phyloP scores from a whole-genome alignment of 148 eudicot genomes.

The Bassia scoparia region DNA sequence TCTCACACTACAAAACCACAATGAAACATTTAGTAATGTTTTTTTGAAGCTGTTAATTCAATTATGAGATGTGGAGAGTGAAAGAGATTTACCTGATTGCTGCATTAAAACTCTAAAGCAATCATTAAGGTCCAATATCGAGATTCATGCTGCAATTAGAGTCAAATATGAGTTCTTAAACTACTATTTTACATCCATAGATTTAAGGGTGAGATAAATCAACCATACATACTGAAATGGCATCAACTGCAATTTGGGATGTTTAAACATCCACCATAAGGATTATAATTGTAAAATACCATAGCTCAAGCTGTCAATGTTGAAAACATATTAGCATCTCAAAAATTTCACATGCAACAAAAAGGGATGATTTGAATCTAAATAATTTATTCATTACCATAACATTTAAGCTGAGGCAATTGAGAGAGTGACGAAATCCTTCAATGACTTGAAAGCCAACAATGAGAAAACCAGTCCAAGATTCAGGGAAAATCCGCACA shows the following conservation, averaged over 20 bases:
- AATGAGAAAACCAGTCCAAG: constrained; percentile 51
- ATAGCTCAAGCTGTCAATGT: constrained; percentile 40
- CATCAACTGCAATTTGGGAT: constrained; percentile 45
- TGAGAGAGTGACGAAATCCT: constrained; percentile 44
- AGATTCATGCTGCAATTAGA: constrained; percentile 36
- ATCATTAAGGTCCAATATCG: constrained; percentile 38
- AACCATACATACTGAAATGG: constrained; percentile 39
- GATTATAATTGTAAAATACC: constrained; percentile 37
- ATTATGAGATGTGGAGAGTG: not conserved
- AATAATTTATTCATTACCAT: constrained; percentile 29
- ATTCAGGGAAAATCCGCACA: constrained; percentile 34
- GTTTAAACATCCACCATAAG: constrained; percentile 36
- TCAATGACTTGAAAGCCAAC: constrained; percentile 36
- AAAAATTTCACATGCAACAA: not conserved
- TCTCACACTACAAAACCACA: constrained; percentile 41
- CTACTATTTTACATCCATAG: too few relatives aligned
- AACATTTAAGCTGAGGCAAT: constrained; percentile 60
- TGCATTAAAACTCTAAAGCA: constrained; percentile 38
- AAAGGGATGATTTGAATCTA: not conserved
- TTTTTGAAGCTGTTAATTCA: not conserved
- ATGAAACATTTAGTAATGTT: not conserved
- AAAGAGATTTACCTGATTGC: constrained; percentile 35
- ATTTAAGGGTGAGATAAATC: too few relatives aligned
- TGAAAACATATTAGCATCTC: not conserved
- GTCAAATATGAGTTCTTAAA: not conserved